Conservation (phyloP, 106 monocot species). For the Acorus calamus region DNA sequence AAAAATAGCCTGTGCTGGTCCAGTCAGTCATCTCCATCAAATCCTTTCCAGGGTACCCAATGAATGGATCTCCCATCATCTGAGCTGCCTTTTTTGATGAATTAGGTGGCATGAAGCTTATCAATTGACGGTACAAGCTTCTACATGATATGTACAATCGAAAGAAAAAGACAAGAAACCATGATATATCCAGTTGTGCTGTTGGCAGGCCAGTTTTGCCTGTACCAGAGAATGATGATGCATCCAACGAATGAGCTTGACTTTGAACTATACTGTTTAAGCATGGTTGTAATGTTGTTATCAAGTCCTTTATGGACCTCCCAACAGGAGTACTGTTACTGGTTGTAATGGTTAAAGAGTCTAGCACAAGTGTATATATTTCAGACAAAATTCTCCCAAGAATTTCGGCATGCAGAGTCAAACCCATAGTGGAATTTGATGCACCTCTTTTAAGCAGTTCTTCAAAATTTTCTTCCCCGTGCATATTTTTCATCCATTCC, state of each 20-base stretch:
- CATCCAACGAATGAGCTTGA: slow-evolving; percentile 22
- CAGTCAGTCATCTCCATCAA: slow-evolving; percentile 35
- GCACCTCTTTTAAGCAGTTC: neutral
- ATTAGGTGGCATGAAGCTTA: slow-evolving; percentile 63
- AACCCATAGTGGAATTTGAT: slow-evolving; percentile 1
- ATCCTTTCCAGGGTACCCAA: slow-evolving; percentile 30
- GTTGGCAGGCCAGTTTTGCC: slow-evolving; percentile 18
- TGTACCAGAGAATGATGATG: slow-evolving; percentile 33
- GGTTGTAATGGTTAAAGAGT: slow-evolving; percentile 54
- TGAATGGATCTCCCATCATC: slow-evolving; percentile 42
- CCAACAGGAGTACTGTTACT: slow-evolving; percentile 66
- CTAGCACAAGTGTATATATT: slow-evolving; percentile 46
- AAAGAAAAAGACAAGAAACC: slow-evolving; percentile 61
- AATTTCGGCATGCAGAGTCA: slow-evolving; percentile 34
- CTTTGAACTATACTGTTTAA: slow-evolving; percentile 34
- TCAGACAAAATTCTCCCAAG: slow-evolving; percentile 64
- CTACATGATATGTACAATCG: slow-evolving; percentile 71
- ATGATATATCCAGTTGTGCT: slow-evolving; percentile 21
- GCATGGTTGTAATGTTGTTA: slow-evolving; percentile 27
- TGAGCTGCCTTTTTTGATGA: slow-evolving; percentile 47
- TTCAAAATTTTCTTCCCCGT: slow-evolving; percentile 7
- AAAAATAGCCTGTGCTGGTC: slow-evolving; percentile 58
- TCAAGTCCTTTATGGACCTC: slow-evolving; percentile 52
- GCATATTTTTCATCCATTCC: slow-evolving; percentile 46
- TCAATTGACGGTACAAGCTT: slow-evolving; percentile 54